Evolutionary conservation across 129 eudicot species (phyloP).

Genomic region (Flaveria bidentis): DNA sequence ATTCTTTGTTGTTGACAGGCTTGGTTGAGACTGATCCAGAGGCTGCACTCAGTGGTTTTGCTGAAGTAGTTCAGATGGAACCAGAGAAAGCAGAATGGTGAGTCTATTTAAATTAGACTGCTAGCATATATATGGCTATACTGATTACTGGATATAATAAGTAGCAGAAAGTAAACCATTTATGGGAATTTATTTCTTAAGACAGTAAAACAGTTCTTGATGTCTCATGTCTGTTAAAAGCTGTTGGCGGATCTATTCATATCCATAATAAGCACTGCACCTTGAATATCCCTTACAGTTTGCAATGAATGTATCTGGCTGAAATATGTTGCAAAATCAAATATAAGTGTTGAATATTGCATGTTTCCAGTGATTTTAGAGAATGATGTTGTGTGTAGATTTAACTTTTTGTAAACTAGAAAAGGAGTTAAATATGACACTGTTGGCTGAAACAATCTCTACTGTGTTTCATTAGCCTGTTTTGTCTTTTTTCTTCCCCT

Average conservation of each 20-base stretch:
- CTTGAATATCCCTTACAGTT: background rate
- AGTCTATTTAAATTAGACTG: conserved; percentile 33
- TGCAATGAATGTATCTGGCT: background rate
- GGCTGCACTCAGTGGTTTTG: conserved; percentile 93
- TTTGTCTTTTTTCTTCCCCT: background rate
- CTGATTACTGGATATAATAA: background rate
- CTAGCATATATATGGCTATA: background rate
- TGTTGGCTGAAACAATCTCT: background rate
- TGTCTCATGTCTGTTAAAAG: background rate
- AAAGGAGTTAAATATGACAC: background rate
- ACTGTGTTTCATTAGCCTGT: background rate
- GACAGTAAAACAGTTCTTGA: background rate
- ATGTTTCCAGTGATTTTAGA: background rate
- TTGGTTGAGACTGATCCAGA: conserved; percentile 96
- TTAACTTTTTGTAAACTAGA: background rate
- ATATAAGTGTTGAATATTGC: background rate
- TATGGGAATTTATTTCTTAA: background rate
- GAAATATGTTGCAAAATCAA: background rate
- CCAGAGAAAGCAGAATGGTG: conserved; percentile 99
- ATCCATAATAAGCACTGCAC: background rate
- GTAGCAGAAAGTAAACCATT: background rate
- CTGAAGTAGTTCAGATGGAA: conserved; percentile 95
- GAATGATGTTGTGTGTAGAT: background rate
- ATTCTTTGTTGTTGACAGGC: conserved; percentile 46
- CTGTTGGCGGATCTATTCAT: background rate